Conservation (phyloP, 106 monocot species). For the Dactylorhiza incarnata region DNA sequence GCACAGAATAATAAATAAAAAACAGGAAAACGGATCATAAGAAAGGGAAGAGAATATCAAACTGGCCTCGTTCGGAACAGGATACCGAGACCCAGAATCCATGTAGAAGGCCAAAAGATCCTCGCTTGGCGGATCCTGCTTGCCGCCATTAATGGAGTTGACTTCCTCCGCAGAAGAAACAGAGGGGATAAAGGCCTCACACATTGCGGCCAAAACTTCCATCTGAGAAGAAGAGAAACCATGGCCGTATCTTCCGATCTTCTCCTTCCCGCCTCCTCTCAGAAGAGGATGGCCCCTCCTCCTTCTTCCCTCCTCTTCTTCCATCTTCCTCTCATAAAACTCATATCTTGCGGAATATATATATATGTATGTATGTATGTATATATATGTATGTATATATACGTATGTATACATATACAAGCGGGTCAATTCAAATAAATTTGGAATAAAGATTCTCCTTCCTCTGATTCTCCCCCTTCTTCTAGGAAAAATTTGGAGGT, state of each 20-base stretch:
- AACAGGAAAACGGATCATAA: neutral
- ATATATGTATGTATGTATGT: no score
- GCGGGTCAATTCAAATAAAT: no score
- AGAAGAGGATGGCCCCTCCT: constrained; percentile 58
- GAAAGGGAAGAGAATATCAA: neutral
- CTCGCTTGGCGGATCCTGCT: constrained; percentile 40
- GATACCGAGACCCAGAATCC: constrained; percentile 39
- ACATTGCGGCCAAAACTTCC: constrained; percentile 49
- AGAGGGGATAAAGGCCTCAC: constrained; percentile 61
- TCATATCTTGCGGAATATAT: no score
- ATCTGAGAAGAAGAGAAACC: constrained; percentile 49
- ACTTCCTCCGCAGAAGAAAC: constrained; percentile 30
- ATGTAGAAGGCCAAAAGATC: constrained; percentile 43
- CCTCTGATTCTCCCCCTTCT: no score
- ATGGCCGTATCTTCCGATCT: constrained; percentile 30
- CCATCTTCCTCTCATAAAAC: neutral
- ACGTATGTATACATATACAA: no score
- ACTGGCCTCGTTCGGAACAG: constrained; percentile 71
- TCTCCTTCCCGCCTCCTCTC: constrained; percentile 23
- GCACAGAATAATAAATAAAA: neutral
- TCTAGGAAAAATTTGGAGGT: no score
- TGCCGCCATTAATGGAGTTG: constrained; percentile 19
- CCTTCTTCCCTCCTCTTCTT: constrained; percentile 1
- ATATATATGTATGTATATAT: no score
- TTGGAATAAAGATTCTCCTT: no score